phyloP scores from a whole-genome alignment of 148 eudicot genomes.

The Fallopia convolvulus region DNA sequence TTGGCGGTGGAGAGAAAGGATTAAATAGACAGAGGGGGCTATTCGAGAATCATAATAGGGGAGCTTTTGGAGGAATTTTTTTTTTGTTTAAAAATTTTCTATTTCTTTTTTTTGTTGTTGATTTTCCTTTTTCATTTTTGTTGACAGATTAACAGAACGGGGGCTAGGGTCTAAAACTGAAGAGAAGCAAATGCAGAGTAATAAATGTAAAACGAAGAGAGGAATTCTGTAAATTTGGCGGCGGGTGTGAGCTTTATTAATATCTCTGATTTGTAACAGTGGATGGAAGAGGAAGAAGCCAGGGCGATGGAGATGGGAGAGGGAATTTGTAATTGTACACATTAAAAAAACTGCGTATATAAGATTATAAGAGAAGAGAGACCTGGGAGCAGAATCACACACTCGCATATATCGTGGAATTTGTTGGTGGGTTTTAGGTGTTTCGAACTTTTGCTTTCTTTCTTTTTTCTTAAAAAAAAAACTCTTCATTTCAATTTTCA shows the following conservation, averaged over 20 bases:
- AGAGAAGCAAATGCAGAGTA: background rate
- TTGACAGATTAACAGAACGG: background rate
- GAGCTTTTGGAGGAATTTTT: background rate
- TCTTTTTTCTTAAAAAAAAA: too few species aligned
- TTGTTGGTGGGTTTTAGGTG: too few species aligned
- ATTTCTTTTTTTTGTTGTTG: background rate
- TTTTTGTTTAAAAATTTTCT: background rate
- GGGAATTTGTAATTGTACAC: too few species aligned
- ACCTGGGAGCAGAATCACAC: too few species aligned
- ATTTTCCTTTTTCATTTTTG: background rate
- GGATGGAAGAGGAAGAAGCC: background rate
- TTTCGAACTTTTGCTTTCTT: too few species aligned
- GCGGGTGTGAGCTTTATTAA: background rate
- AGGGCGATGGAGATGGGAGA: background rate
- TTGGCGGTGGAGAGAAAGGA: background rate
- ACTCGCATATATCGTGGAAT: too few species aligned
- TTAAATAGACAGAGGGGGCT: background rate
- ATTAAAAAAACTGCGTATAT: too few species aligned
- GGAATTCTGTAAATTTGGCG: background rate
- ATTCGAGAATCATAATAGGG: background rate
- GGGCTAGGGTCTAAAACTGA: background rate
- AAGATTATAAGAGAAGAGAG: too few species aligned
- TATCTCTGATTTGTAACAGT: background rate
- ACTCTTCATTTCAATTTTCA: too few species aligned
- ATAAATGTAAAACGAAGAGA: background rate